Evolutionary conservation across 345 rosid genomes (phyloP), one percentile per base, ranked within the genome.

Genomic region (Gossypium ekmanianum): DNA sequence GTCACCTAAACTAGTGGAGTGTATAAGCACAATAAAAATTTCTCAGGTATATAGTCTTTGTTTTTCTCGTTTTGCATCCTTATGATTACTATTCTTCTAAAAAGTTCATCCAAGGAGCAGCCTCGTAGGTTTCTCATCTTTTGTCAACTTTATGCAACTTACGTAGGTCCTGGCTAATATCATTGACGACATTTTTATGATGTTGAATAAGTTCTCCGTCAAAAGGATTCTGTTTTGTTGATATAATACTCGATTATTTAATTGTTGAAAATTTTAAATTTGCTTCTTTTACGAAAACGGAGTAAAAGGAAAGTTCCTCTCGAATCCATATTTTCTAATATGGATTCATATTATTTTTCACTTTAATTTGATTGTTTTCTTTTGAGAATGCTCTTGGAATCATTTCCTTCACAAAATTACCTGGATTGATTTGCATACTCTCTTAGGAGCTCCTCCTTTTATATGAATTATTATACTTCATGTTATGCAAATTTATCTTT

Each of bases 11-110:
- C 75, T 88, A 74, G 75, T 83, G 13, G 94, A 92, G 72, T 88
- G 97, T 82, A 86, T 94, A 69, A 83, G 76, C 81, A 88, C 89
- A 11, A 85, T 94, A 61, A 92, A 91, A 84, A 94, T 94, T 82
- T 94, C 92, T 2, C 98, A 94, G 97, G 98, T 94, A 84, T 69
- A 81, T 52, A 75, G 9, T 73, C 43, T 8, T 4, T 66, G 26
- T 20, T 55, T 29, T 51, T 20, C 54, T 17, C 64, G 18, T 65
- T 44, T 20, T 48, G 3, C 27, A 70, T n/a, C 45, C 75, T 29
- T 16, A 18, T 68, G 65, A 20, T 10, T 27, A 2, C 54, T 65
- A 20, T 66, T 44, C 10, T 47, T 41, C 44, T n/a, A 5, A 68
- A 67, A 52, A 13, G 26, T 67, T 59, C 70, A 29, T 55, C 29